Evolutionary conservation across 2,329 filamentous ascomycete species (phyloP).

Genomic region (Neofusicoccum sp.): DNA sequence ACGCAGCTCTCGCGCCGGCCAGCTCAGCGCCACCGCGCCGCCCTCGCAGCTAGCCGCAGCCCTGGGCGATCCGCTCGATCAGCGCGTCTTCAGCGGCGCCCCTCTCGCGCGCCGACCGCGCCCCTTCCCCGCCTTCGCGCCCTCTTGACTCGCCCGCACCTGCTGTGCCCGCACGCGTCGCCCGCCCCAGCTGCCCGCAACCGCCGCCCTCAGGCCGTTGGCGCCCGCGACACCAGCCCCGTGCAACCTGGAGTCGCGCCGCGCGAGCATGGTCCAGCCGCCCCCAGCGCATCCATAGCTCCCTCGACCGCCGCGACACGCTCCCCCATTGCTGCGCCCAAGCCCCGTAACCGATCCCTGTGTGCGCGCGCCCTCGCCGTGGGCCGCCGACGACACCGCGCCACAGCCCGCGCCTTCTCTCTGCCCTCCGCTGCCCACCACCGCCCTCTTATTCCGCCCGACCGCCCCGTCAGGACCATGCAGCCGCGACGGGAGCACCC

Average conservation of each 20-base stretch:
- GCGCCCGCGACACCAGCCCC: background rate
- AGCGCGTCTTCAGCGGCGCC: background rate
- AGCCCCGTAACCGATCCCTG: slow-evolving; percentile 6
- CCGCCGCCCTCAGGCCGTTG: slow-evolving; percentile 1
- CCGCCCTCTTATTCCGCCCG: slow-evolving; percentile 1
- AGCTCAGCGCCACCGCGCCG: background rate
- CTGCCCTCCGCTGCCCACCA: background rate
- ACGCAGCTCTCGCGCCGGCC: background rate
- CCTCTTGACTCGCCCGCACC: slow-evolving; percentile 8
- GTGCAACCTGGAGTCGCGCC: slow-evolving; percentile 2
- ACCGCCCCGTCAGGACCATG: slow-evolving; percentile 14
- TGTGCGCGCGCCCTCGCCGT: background rate
- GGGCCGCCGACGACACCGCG: slow-evolving; percentile 4
- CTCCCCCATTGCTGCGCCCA: background rate
- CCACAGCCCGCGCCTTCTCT: slow-evolving; percentile 1
- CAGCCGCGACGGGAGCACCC: slow-evolving; percentile 19
- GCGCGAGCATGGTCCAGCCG: too few species aligned
- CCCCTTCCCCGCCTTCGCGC: slow-evolving; percentile 9
- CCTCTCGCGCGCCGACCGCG: background rate
- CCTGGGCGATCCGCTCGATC: slow-evolving; percentile 9
- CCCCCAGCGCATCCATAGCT: background rate
- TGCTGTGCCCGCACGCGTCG: background rate
- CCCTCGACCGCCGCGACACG: background rate
- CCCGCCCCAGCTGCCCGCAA: background rate
- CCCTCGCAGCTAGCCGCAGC: background rate